Conservation (phyloP, 2,329 filamentous ascomycete genomes). For the Aureobasidium uvarum region DNA sequence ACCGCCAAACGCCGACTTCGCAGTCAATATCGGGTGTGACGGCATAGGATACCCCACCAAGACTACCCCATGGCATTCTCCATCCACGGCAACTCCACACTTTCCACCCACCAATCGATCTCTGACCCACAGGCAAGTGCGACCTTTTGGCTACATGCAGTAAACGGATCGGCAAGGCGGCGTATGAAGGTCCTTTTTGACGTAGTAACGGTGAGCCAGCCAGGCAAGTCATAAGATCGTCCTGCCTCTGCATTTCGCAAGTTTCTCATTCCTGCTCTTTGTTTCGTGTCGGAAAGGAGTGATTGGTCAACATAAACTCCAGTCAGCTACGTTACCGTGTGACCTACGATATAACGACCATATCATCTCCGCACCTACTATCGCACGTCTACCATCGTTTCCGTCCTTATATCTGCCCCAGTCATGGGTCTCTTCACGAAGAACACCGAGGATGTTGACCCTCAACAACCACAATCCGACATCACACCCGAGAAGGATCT, state of each 20-base stretch:
- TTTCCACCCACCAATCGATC: not conserved
- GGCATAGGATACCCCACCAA: not conserved
- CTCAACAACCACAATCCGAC: conserved; percentile 12
- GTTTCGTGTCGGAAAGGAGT: too few species aligned
- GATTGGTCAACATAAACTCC: not conserved
- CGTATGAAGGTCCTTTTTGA: not conserved
- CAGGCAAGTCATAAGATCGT: not conserved
- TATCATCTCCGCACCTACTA: not conserved
- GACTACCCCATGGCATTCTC: not conserved
- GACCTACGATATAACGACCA: not conserved
- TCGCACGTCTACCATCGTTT: not conserved
- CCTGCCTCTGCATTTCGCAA: not conserved
- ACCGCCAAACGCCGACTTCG: not conserved
- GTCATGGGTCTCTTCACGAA: conserved; percentile 19
- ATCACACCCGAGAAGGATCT: conserved; percentile 12
- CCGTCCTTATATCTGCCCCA: not conserved
- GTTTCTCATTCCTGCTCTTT: not conserved
- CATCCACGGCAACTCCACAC: not conserved
- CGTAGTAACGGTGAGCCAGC: conserved; percentile 5
- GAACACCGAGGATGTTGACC: not conserved
- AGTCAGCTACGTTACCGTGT: not conserved
- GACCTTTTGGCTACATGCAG: not conserved
- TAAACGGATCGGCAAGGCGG: conserved; percentile 1
- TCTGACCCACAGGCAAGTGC: not conserved
- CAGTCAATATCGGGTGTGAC: conserved; percentile 4